Evolutionary conservation across 768 basidiomycete species (phyloP), one percentile per base, ranked within the genome.

Genomic region (Phylloporus sp.): DNA sequence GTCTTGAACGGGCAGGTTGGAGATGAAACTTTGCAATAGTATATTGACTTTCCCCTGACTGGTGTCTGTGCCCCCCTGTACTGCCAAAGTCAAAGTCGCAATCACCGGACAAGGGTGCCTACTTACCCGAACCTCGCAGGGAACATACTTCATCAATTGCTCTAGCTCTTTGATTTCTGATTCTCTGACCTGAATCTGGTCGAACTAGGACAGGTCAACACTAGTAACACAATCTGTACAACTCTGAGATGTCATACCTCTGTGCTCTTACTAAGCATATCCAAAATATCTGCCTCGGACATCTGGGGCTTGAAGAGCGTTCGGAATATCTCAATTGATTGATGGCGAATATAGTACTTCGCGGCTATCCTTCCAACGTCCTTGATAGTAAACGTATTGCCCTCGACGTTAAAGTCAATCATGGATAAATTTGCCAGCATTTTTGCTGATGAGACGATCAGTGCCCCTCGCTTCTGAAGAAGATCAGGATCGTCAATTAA

Each of bases 361-460:
- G 95, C 91, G 0, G 96, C 93, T 57, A 98, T 94, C 53, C 92
- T 74, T n/a, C 96, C 96, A 3, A 95, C 68, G 53, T 96, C 94
- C n/a, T 87, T 90, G 54, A 85, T 80, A 3, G 75, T 69, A 46
- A 96, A 83, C 3, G 75, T 67, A 11, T 78, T 80, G 5, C 71
- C 75, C 1, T 63, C 62, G 28, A 69, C 63, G 57, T 92, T 83
- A 58, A 83, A 88, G 36, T 78, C 72, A 42, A 97, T 84, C 96
- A 99, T 99, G 32, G 78, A 74, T 11, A 81, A 74, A 23, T 78
- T 71, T 20, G 80, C 74, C 3, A 99, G 79, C 48, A 71, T 78
- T 29, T 71, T 67, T 6, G 90, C 89, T 2, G 91, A 85, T 35
- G 68, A 61, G 3, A 63, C 74, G 46, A 91, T 79, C 23, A 96